Evolutionary conservation across 495 filamentous ascomycete species (phyloP), one percentile per base, ranked within the genome.

Genomic region (Polyplosphaeria fusca): DNA sequence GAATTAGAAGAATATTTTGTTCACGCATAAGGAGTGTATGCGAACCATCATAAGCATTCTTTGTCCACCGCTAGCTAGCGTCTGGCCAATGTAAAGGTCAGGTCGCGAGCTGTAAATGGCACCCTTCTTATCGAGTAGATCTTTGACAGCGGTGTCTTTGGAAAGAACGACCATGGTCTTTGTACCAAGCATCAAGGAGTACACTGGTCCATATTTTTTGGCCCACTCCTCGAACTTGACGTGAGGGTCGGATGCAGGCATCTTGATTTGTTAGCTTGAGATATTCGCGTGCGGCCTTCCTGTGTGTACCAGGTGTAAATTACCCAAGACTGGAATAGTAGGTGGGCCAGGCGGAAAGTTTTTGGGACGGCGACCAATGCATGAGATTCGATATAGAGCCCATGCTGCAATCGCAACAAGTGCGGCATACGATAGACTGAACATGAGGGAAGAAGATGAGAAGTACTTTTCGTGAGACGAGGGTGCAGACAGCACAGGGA

Each of bases 141-240:
- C 72, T 28, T 74, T 71, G 26, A 73, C 59, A 14, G 66, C 52
- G 46, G 71, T 63, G 16, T 58, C 64, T 4, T 60, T 64, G 0
- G 39, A 52, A 3, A 62, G 39, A 12, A 76, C 66, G 26, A 72
- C 59, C 58, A 69, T 55, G 28, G 63, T 53, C 16, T 61, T 44
- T 1, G 54, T 50, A 3, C 67, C 67, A 3, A 56, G 54, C 9
- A 74, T 65, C 20, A 67, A 57, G 4, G 67, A 54, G 61, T 69
- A 72, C 11, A 75, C 54, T 5, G 69, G 69, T 2, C 74, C 74
- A 61, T 73, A 75, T 46, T 68, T 39, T 18, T 73, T 43, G 1
- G 68, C 56, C 74, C 74, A 76, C 47, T 67, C 52, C 26, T 66
- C 59, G 61, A 76, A 74, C 39, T 74, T 66, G 20, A 74, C 43